A percentile compares a stretch with the other conserved stretches of the same genome.
Conservation (phyloP, 371 early-diverging fungal species). For the Syncephalastrum contaminatum region DNA sequence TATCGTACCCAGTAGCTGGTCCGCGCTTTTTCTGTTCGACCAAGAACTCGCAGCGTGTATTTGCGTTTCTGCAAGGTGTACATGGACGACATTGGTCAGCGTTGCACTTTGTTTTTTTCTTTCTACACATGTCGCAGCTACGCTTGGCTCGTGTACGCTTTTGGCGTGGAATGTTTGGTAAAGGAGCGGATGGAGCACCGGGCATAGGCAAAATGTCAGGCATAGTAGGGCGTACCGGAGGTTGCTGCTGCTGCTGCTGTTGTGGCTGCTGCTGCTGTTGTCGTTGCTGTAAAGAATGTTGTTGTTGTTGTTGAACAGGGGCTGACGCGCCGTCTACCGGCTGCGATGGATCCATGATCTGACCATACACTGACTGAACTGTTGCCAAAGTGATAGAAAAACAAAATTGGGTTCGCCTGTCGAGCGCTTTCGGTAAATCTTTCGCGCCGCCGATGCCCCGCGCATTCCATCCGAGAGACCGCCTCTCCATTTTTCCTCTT, state of each 20-base stretch:
- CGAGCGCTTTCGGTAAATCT: too few species aligned
- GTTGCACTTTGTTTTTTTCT: conserved; percentile 16
- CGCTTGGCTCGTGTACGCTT: conserved; percentile 21
- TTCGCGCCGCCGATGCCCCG: too few species aligned
- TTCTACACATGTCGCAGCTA: conserved; percentile 23
- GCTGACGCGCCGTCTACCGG: too few species aligned
- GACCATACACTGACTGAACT: too few species aligned
- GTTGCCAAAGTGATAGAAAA: too few species aligned
- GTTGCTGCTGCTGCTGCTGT: not conserved
- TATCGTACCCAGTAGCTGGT: conserved; percentile 25
- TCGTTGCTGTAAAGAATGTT: too few species aligned
- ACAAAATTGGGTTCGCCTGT: too few species aligned
- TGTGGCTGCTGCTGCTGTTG: too few species aligned
- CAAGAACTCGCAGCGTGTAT: conserved; percentile 26
- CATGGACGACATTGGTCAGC: conserved; percentile 1
- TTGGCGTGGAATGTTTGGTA: conserved; percentile 1
- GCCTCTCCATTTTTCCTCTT: too few species aligned
- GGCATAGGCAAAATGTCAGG: conserved; percentile 7
- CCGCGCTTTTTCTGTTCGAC: conserved; percentile 40
- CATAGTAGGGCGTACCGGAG: not conserved
- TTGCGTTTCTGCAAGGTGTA: conserved; percentile 6
- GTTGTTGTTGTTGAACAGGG: too few species aligned
- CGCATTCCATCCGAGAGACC: too few species aligned
- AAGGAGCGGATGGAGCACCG: conserved; percentile 1
- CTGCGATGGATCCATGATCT: too few species aligned